Conservation (phyloP, 768 basidiomycete genomes). For the Pisolithus marmoratus region DNA sequence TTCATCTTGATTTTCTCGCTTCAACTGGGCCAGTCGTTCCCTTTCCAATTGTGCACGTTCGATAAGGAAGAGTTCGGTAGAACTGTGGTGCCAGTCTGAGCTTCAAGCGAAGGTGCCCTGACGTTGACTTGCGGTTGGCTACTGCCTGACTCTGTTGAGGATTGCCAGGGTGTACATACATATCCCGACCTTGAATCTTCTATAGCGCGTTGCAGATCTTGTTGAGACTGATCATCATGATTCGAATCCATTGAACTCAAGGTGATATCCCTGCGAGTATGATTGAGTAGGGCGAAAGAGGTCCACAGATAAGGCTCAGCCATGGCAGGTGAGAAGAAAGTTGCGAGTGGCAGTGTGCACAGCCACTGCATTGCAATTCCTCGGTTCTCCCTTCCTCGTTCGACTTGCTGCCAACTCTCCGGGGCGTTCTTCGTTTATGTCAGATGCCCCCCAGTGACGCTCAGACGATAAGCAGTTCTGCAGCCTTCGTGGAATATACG, state of each 20-base stretch:
- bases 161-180: background rate
- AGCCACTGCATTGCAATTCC: too few relatives aligned
- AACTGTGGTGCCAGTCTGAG: background rate
- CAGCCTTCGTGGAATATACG: too few relatives aligned
- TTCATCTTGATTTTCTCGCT: conserved; percentile 32
- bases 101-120: background rate
- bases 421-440: too few relatives aligned
- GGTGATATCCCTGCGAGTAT: conserved; percentile 40
- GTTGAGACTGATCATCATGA: conserved; percentile 34
- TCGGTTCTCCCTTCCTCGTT: too few relatives aligned
- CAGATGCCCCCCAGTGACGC: too few relatives aligned
- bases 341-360: too few relatives aligned
- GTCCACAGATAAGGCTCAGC: too few relatives aligned
- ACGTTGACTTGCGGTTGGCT: background rate
- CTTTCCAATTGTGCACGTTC: conserved; percentile 77
- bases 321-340: too few relatives aligned
- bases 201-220: conserved; percentile 42
- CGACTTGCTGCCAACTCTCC: too few relatives aligned
- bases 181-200: conserved; percentile 39
- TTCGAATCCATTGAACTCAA: conserved; percentile 37
- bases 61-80: conserved; percentile 40
- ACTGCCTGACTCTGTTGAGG: background rate
- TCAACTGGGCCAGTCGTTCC: conserved; percentile 70
- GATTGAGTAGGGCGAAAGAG: background rate
- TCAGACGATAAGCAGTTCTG: too few relatives aligned